Conservation (phyloP, 108 stramenopile species). For the Cyclostephanos invisitatus region DNA sequence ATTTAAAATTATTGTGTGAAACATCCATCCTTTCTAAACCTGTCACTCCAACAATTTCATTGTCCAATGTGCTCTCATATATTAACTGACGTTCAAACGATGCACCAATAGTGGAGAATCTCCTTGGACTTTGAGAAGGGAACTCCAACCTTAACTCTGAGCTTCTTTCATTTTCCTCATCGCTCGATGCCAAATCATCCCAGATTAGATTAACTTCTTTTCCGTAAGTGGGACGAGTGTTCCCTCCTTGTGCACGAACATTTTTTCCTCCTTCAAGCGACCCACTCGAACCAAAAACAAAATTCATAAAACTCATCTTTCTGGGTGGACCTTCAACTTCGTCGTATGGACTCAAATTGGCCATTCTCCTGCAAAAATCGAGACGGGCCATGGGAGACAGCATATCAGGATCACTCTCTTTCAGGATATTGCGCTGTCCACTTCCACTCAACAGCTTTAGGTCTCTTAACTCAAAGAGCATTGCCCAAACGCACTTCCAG, state of each 20-base stretch:
- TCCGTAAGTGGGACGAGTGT: constrained; percentile 50
- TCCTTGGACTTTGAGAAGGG: constrained; percentile 26
- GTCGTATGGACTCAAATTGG: constrained; percentile 36
- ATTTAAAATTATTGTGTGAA: constrained; percentile 33
- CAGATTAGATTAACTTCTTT: constrained; percentile 73
- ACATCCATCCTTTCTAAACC: constrained; percentile 80
- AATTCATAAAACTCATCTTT: constrained; percentile 29
- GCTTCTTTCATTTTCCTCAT: constrained; percentile 65
- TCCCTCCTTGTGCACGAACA: constrained; percentile 6
- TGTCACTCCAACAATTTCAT: constrained; percentile 66
- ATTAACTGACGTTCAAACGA: constrained; percentile 72
- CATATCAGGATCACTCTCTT: constrained; percentile 77
- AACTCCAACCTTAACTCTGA: constrained; percentile 24
- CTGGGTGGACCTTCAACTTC: constrained; percentile 22
- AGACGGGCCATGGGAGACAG: constrained; percentile 53
- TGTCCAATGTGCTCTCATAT: constrained; percentile 56
- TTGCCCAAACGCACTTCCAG: constrained; percentile 77
- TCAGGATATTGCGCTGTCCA: constrained; percentile 43
- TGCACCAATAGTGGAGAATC: constrained; percentile 54
- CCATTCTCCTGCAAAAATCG: constrained; percentile 60
- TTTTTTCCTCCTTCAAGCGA: constrained; percentile 22
- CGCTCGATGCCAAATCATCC: constrained; percentile 76
- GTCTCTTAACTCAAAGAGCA: constrained; percentile 83
- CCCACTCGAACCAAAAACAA: constrained; percentile 34
- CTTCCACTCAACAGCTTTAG: constrained; percentile 60